Percentiles rank a stretch among this genome's conserved stretches.
phyloP scores from a whole-genome alignment of 1,284 basidiomycete species.

The Tremellales sp. region DNA sequence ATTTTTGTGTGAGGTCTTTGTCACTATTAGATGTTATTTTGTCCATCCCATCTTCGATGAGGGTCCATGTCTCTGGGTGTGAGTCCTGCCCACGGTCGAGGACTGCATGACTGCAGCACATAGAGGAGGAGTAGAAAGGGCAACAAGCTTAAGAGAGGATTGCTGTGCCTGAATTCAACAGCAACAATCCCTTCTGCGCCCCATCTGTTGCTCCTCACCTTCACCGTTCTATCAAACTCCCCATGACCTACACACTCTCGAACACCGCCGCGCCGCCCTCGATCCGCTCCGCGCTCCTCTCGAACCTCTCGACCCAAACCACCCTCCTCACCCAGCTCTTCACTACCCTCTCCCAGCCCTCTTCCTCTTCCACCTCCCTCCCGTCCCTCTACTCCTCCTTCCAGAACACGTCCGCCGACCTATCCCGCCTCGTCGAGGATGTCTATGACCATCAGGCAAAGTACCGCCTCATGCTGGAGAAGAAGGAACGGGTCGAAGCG shows the following conservation, averaged over 20 bases:
- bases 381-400: slow-evolving; percentile 22
- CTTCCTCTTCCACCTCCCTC: slow-evolving; percentile 6
- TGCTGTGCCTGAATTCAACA: no score
- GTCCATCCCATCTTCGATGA: no score
- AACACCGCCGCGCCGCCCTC: slow-evolving; percentile 14
- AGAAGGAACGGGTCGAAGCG: slow-evolving; percentile 25
- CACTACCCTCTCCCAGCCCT: slow-evolving; percentile 16
- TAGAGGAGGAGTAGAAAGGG: no score
- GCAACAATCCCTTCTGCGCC: no score
- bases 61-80: no score
- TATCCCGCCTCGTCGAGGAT: slow-evolving; percentile 22
- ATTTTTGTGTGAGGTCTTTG: no score
- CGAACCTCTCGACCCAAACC: slow-evolving; percentile 37
- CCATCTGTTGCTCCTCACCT: no score
- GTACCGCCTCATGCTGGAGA: slow-evolving; percentile 19
- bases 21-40: no score
- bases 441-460: slow-evolving; percentile 32
- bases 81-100: no score
- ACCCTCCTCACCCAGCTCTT: slow-evolving; percentile 36
- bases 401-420: slow-evolving; percentile 16
- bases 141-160: no score
- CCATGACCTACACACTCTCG: slow-evolving; percentile 1
- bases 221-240: no score
- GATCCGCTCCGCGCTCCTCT: slow-evolving; percentile 31
- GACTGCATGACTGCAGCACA: no score